These are phyloP conservation scores for Rhodotorula babjevae DNA, from an alignment of 768 basidiomycete species.

Conservation along the genomic window DNA sequence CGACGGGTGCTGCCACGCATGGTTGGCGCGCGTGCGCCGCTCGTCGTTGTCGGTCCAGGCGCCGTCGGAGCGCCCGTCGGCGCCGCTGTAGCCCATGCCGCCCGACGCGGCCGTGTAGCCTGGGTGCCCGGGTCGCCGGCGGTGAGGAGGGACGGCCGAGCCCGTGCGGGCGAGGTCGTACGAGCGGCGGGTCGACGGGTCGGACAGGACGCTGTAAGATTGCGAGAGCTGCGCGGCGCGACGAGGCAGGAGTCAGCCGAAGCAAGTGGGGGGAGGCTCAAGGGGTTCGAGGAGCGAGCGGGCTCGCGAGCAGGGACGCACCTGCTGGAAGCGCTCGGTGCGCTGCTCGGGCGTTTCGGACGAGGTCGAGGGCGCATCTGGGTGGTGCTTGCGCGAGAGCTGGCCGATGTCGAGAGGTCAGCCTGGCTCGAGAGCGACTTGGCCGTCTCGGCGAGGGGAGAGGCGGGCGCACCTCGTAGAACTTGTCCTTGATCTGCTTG, in stretches of 20 bases:
- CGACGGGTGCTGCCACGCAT: constrained; percentile 37
- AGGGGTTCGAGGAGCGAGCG: no score
- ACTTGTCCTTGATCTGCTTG: constrained; percentile 32
- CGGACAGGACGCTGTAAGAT: constrained; percentile 35
- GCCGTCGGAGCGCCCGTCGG: not conserved
- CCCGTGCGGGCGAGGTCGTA: constrained; percentile 31
- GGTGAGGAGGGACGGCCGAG: not conserved
- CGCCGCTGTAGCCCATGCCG: constrained; percentile 22
- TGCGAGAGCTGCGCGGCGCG: constrained; percentile 11
- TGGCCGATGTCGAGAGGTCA: not conserved
- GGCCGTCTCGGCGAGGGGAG: not conserved
- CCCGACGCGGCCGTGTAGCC: constrained; percentile 20
- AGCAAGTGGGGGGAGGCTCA: not conserved
- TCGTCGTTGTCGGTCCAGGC: constrained; percentile 31
- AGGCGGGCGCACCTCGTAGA: constrained; percentile 30
- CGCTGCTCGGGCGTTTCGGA: constrained; percentile 29
- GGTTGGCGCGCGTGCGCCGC: constrained; percentile 29
- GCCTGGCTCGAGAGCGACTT: not conserved
- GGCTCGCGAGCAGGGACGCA: no score
- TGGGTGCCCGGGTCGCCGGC: constrained; percentile 1
- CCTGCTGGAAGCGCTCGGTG: constrained; percentile 22
- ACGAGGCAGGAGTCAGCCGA: not conserved
- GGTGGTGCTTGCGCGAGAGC: constrained; percentile 37
- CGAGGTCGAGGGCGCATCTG: constrained; percentile 35
- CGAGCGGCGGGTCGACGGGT: constrained; percentile 13